These are phyloP conservation scores for Pelargonium cotyledonis DNA, from an alignment of 441 rosid species.

Conservation along the genomic window DNA sequence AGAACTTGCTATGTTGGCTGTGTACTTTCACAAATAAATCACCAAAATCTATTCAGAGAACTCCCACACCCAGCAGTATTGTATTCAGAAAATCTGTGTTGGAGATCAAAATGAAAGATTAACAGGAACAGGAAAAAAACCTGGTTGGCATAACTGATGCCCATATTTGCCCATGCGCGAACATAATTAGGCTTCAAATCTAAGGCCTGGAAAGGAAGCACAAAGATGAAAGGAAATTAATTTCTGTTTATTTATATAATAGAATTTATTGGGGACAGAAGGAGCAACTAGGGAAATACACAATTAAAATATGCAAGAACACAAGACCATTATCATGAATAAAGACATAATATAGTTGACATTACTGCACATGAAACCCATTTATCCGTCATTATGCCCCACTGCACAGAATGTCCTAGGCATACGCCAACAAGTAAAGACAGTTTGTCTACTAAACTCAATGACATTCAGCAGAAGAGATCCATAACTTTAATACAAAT, in stretches of 20 bases:
- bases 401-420: not conserved
- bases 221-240: not conserved
- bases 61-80: not conserved
- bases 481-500: not conserved
- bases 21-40: not conserved
- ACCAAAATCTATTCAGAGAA: not conserved
- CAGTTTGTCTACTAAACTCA: too few species aligned
- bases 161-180: constrained; percentile 99
- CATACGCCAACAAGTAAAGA: not conserved
- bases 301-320: not conserved
- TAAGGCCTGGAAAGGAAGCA: constrained; percentile 56
- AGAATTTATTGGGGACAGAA: too few species aligned
- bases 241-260: not conserved
- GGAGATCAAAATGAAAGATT: constrained; percentile 2
- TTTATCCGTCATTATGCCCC: not conserved
- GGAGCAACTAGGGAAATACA: not conserved
- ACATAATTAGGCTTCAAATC: constrained; percentile 99
- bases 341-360: not conserved
- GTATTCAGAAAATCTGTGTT: not conserved
- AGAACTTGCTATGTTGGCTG: not conserved
- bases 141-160: constrained; percentile 99
- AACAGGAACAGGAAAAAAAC: constrained; percentile 25
- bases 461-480: not conserved
- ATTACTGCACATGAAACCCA: not conserved
- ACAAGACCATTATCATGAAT: not conserved